These are phyloP conservation scores for Apiotrichum mycotoxinovorans DNA, from an alignment of 1,284 basidiomycete genomes.

Conservation along the genomic window DNA sequence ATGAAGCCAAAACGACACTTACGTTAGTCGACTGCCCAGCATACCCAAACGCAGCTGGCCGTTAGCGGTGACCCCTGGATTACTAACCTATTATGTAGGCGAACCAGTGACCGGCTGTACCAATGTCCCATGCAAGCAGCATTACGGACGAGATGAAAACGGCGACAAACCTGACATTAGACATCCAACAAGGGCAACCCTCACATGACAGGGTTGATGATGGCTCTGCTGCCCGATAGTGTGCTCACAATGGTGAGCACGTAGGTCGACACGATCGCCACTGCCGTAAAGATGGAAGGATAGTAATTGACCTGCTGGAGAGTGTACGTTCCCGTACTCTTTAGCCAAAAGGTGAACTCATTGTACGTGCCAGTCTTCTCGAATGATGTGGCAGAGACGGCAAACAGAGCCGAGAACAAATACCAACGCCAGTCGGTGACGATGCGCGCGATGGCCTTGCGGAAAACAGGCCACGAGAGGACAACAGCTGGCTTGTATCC, in stretches of 20 bases:
- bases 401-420: slow-evolving; percentile 34
- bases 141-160: slow-evolving; percentile 33
- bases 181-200: neutral
- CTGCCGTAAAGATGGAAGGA: slow-evolving; percentile 29
- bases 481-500: slow-evolving; percentile 11
- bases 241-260: slow-evolving; percentile 26
- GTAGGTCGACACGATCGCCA: slow-evolving; percentile 33
- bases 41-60: slow-evolving; percentile 30
- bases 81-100: slow-evolving; percentile 27
- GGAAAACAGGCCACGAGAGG: slow-evolving; percentile 23
- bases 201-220: slow-evolving; percentile 38
- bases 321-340: slow-evolving; percentile 14
- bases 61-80: neutral
- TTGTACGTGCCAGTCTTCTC: slow-evolving; percentile 33
- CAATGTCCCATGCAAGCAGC: slow-evolving; percentile 32
- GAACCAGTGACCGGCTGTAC: slow-evolving; percentile 29
- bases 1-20: neutral
- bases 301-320: slow-evolving; percentile 33
- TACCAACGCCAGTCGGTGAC: slow-evolving; percentile 28
- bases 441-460: slow-evolving; percentile 20
- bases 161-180: slow-evolving; percentile 5
- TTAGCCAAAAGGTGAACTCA: slow-evolving; percentile 33
- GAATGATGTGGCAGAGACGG: slow-evolving; percentile 21
- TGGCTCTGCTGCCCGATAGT: slow-evolving; percentile 29
- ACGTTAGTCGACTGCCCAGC: slow-evolving; percentile 31